Evolutionary conservation across 2,329 filamentous ascomycete species (phyloP), one percentile per base, ranked within the genome.

Genomic region (Geosmithia morbida): DNA sequence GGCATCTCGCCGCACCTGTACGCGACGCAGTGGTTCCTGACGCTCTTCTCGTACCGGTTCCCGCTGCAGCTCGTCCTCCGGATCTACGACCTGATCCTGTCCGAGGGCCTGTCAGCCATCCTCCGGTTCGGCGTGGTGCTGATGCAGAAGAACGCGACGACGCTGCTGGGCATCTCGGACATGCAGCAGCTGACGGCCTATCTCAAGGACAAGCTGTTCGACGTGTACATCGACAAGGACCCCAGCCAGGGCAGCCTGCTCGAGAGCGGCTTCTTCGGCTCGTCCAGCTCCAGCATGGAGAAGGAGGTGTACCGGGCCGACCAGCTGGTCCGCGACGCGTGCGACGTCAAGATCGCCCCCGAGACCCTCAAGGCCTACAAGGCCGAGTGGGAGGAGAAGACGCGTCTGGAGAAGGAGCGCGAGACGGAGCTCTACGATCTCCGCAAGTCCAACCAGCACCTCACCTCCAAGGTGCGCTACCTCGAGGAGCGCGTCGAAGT

Each of bases 11-110:
- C 92, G 1, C 87, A 95, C 59, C 74, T 98, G 8, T 98, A 98
- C 61, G 92, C 92, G 43, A 98, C 92, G 0, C 92, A 98, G 63
- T 98, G 92, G 92, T 98, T 98, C 66, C 75, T 98, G 45, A 98
- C 92, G 0, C 74, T 98, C n/a, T 98, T 98, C 60, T 88, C 90
- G 30, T 98, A 98, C 63, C 85, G 94, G 41, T 98, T 98, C 63
- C 92, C 92, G 8, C 74, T 98, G 7, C 92, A 98, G 60, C 79
- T 98, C 10, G 92, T 98, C 7, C 81, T 98, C 49, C 85, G 92
- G 30, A 94, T 98, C 46, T 98, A 97, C 64, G 92, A 98, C 60
- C 69, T 98, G 48, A 92, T 98, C 46, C 72, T 98, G 17, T 92
- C 87, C 44, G 90, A 97, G 64, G 92, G 94, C 2, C 72, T 98